Conservation (phyloP, 2,329 filamentous ascomycete genomes). For the Talaromyces amestolkiae region DNA sequence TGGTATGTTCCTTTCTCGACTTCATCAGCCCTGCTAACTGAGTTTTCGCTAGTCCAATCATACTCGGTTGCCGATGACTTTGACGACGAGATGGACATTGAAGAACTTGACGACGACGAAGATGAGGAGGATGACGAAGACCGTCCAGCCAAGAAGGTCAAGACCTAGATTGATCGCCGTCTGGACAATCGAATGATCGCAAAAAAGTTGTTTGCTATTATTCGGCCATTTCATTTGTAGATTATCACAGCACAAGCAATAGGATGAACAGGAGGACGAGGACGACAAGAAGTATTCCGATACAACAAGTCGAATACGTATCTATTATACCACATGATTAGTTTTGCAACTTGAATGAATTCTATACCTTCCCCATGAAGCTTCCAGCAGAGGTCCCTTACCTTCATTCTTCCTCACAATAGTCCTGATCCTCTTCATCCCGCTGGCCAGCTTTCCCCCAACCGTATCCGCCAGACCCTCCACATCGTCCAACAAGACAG, state of each 20-base stretch:
- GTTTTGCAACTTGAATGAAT: conserved; percentile 6
- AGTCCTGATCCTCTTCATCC: conserved; percentile 79
- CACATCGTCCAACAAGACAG: conserved; percentile 79
- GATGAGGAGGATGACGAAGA: conserved; percentile 57
- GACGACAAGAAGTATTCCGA: conserved; percentile 81
- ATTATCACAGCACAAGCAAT: conserved; percentile 60
- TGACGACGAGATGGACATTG: conserved; percentile 64
- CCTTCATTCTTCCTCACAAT: conserved; percentile 91
- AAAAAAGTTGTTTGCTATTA: conserved; percentile 18
- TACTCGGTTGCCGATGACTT: conserved; percentile 60
- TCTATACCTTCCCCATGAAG: not conserved
- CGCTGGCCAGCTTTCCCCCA: conserved; percentile 77
- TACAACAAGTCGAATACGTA: conserved; percentile 81
- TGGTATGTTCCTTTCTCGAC: conserved; percentile 57
- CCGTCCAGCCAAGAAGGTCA: conserved; percentile 46
- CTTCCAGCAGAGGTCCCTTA: conserved; percentile 41
- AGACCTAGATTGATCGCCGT: conserved; percentile 9
- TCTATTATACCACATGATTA: conserved; percentile 48
- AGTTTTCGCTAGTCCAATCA: conserved; percentile 59
- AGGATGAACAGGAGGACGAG: conserved; percentile 83
- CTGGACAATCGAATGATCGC: not conserved
- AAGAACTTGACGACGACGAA: conserved; percentile 58
- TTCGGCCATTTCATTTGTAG: conserved; percentile 12
- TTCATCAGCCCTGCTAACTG: conserved; percentile 34
- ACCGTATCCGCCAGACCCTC: conserved; percentile 84